Base-by-base conservation (phyloP, 1,284 basidiomycete genomes). In the Anthracocystis setariae region DNA sequence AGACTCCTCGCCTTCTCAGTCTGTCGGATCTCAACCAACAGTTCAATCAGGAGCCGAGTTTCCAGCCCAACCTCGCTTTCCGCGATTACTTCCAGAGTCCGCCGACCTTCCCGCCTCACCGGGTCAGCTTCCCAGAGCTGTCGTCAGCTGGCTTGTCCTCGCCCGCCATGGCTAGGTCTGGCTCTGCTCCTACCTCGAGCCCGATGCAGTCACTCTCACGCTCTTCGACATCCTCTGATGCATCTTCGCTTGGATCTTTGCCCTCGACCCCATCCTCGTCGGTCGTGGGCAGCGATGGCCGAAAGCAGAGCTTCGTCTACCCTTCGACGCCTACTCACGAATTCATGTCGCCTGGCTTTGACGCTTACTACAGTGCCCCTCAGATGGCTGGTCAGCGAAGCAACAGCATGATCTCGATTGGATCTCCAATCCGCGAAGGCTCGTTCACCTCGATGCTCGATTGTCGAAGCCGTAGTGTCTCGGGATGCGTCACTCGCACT, bases 381-480 rank as follows among this genome's bases (percentile, higher is more conserved):
- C 44, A 43, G 38, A 72, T 77, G 70, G 46, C 75, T n/a, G 61
- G 61, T 17, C 74, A 73, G 21, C 64, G 69, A 15, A 77, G 76
- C 66, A 76, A 73, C 51, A 78, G 76, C 67, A 74, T 73, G 61
- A 50, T 59, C 35, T 59, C 67, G 17, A 45, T 78, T 7, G 52
- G 62, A 9, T 79, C 74, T 15, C 73, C 68, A 7, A 52, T 67
- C 38, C 48, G 49, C 32, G 55, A 65, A 21, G 56, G 40, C 40
- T 32, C 51, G 10, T 44, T 69, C 38, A 67, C 73, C 2, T 74
- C 69, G 20, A 43, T 66, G 39, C 46, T 70, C 56, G 63, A 63
- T 44, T 51, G 62, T 46, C 45, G 72, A 37, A 49, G 55, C 29
- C 58, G 68, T 38, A 58, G 54, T 42, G 45, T 70, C 23, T 70